Base-by-base conservation (phyloP, 202 grass and related monocot genomes). In the Schoenoplectus triqueter region DNA sequence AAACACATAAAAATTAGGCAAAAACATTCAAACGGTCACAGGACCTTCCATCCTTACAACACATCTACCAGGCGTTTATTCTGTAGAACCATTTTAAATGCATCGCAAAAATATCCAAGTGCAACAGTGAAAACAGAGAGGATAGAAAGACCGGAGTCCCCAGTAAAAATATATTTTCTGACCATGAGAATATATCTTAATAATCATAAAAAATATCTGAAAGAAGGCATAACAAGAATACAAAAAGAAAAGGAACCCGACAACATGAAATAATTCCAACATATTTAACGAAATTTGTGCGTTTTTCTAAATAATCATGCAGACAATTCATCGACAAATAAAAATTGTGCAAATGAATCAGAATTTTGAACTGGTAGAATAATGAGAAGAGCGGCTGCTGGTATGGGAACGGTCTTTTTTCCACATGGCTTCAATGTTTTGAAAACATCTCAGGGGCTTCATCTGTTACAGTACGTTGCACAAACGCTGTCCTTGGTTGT, bases 361-460 rank as follows among this genome's bases (percentile, higher is more conserved):
- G 22, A 79, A 45, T 61, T 39, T 79, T 79, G 75, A 45, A 60
- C 55, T 89, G 14, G 70, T 77, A 7, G 92, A 89, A 10, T 85
- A 92, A 49, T 85, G 88, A 69, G 95, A 97, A 6, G 91, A 95
- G 14, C 87, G 88, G 65, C 7, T 92, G 80, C 90, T 92, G 10
- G 86, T 86, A 56, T 82, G 84, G 60, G 88, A 88, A 13, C 69
- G 73, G 50, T 94, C 91, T 86, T 94, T 98, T 84, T 92, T 98
- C 87, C 91, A 89, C 84, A 95, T 90, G 59, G 91, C 89, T 80
- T 95, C 90, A 1, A 95, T 86, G 86, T 89, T 87, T 46, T 92
- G 78, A 68, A 98, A 93, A 92, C 91, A 95, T 80, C 52, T 92
- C 40, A 98, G 75, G 20, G 92, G 86, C 81, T 83, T 95, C 63